phyloP scores from a whole-genome alignment of 2,329 filamentous ascomycete genomes.

The Fusarium floridanum region DNA sequence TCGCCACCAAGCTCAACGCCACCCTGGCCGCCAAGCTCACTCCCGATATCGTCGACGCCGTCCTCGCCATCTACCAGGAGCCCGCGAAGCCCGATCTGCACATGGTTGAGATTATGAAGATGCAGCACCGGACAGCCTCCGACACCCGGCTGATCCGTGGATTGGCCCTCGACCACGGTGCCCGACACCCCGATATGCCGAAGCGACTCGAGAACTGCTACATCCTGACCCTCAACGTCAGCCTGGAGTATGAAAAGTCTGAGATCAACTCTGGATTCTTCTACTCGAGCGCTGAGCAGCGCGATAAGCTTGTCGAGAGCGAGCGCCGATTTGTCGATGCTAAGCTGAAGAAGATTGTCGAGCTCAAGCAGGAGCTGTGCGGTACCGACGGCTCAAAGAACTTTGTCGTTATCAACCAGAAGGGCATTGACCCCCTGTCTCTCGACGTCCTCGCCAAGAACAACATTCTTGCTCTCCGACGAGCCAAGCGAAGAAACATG shows the following conservation, averaged over 20 bases:
- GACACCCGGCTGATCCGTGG: slow-evolving; percentile 97
- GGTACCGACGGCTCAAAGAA: slow-evolving; percentile 93
- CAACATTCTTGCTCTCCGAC: slow-evolving; percentile 91
- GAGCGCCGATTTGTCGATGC: slow-evolving; percentile 96
- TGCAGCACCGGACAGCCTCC: slow-evolving; percentile 96
- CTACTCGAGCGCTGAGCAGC: slow-evolving; percentile 96
- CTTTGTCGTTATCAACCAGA: slow-evolving; percentile 99
- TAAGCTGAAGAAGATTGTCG: slow-evolving; percentile 97
- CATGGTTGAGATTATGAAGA: slow-evolving; percentile 99
- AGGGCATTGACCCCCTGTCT: slow-evolving; percentile 97
- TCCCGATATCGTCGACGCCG: slow-evolving; percentile 94
- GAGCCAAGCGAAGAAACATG: slow-evolving; percentile 99
- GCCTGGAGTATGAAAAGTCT: slow-evolving; percentile 97
- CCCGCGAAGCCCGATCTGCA: slow-evolving; percentile 95
- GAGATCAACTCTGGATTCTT: slow-evolving; percentile 99
- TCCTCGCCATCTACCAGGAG: slow-evolving; percentile 91
- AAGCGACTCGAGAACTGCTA: slow-evolving; percentile 95
- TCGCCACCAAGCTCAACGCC: slow-evolving; percentile 94
- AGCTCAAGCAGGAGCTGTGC: slow-evolving; percentile 97
- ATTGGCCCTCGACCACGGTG: slow-evolving; percentile 93
- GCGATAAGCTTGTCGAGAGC: slow-evolving; percentile 97
- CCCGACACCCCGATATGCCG: slow-evolving; percentile 97
- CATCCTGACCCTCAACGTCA: slow-evolving; percentile 96
- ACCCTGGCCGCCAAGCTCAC: slow-evolving; percentile 91
- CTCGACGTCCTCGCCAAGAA: slow-evolving; percentile 98